Evolutionary conservation across 176 grass and related monocot species (phyloP).

Genomic region (Phyllostachys edulis): DNA sequence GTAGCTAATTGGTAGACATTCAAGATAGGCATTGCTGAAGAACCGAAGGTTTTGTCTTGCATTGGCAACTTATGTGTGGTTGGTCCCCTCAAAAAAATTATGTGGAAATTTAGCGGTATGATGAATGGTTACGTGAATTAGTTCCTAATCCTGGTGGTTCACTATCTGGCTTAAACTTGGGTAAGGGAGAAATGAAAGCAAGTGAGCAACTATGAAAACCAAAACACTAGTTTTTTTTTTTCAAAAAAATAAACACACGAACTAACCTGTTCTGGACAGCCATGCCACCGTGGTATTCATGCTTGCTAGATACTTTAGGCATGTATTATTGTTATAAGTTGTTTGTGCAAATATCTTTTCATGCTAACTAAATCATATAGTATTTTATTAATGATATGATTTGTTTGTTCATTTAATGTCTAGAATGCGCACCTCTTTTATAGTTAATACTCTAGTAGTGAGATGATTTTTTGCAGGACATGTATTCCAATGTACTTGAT

Average conservation of each 20-base stretch:
- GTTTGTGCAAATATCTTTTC: not conserved
- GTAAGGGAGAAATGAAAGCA: not conserved
- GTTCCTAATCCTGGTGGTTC: not conserved
- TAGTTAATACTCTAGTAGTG: not conserved
- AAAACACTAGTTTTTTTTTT: not conserved
- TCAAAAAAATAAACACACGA: not conserved
- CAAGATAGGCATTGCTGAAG: not conserved
- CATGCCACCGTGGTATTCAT: not conserved
- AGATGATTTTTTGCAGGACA: conserved; percentile 43
- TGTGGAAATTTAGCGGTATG: not conserved
- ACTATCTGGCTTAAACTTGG: not conserved
- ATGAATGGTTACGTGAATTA: not conserved
- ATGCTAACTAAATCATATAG: not conserved
- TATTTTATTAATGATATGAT: not conserved
- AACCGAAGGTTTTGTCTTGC: not conserved
- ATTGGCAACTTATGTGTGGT: not conserved
- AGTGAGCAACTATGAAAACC: not conserved
- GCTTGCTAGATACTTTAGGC: not conserved
- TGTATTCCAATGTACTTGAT: conserved; percentile 45
- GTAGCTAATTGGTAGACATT: not conserved
- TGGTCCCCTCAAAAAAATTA: not conserved
- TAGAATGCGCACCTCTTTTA: not conserved
- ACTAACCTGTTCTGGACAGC: not conserved
- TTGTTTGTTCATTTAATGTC: not conserved
- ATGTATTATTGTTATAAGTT: not conserved